Evolutionary conservation across 805 yeast species (phyloP).

Genomic region (Saccharomycopsis fermentans): DNA sequence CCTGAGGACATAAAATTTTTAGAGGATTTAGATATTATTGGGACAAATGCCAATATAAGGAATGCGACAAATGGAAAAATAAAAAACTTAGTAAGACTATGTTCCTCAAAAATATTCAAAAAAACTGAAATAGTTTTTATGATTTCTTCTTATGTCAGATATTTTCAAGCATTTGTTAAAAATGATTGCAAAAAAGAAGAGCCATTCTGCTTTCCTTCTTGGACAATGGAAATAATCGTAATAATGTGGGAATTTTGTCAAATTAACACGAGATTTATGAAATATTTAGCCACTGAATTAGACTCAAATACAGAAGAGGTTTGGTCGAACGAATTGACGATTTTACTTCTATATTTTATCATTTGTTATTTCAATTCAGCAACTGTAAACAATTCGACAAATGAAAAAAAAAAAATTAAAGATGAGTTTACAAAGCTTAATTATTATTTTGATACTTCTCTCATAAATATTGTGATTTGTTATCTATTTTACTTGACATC

Average conservation of each 20-base stretch:
- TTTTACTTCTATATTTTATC: constrained; percentile 49
- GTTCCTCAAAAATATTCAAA: constrained; percentile 43
- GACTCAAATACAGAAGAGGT: constrained; percentile 23
- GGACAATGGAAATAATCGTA: constrained; percentile 52
- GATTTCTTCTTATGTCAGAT: constrained; percentile 36
- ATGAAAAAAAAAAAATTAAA: not conserved
- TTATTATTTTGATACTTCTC: constrained; percentile 33
- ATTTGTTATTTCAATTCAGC: constrained; percentile 31
- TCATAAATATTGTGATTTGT: not conserved
- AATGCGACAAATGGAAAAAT: constrained; percentile 25
- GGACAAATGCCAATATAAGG: not conserved
- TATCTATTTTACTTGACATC: not conserved
- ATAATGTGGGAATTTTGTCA: constrained; percentile 70
- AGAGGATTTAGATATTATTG: constrained; percentile 24
- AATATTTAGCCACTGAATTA: constrained; percentile 28
- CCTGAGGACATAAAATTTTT: constrained; percentile 31
- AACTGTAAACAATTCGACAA: not conserved
- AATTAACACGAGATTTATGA: constrained; percentile 51
- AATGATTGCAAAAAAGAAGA: constrained; percentile 25
- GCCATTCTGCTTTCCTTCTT: constrained; percentile 15
- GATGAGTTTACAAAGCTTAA: constrained; percentile 38
- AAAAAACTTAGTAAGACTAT: constrained; percentile 38
- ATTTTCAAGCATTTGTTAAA: constrained; percentile 37
- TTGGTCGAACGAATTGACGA: constrained; percentile 42
- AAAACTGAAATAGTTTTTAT: constrained; percentile 45